Conservation (phyloP, 371 early-diverging fungal genomes). For the Mucor mucedo region DNA sequence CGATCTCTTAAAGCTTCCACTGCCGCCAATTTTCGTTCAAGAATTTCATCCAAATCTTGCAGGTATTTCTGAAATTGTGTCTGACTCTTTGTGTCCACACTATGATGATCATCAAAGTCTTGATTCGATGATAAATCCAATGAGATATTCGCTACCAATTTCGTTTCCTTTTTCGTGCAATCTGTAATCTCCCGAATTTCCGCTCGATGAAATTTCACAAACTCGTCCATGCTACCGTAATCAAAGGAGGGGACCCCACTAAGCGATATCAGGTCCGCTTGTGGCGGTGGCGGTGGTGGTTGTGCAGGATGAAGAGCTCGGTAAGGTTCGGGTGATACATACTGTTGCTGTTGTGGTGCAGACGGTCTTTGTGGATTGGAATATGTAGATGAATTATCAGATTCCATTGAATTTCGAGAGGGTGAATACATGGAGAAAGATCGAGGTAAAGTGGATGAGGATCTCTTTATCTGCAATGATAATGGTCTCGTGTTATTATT, state of each 20-base stretch:
- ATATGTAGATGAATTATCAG: constrained; percentile 21
- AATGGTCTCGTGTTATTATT: constrained; percentile 12
- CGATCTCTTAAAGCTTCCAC: constrained; percentile 57
- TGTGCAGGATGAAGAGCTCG: not conserved
- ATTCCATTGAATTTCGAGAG: constrained; percentile 12
- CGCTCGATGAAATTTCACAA: constrained; percentile 79
- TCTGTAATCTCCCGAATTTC: constrained; percentile 84
- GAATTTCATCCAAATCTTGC: constrained; percentile 59
- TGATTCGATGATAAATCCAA: constrained; percentile 46
- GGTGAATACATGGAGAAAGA: constrained; percentile 31
- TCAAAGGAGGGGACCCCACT: constrained; percentile 32
- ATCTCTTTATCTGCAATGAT: constrained; percentile 21
- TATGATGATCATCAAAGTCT: constrained; percentile 21
- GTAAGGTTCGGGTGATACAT: not conserved
- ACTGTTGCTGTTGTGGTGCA: not conserved
- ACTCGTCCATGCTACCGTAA: constrained; percentile 61
- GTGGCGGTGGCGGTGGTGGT: constrained; percentile 10
- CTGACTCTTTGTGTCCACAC: constrained; percentile 14
- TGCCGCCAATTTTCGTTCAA: constrained; percentile 59
- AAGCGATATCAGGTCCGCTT: not conserved
- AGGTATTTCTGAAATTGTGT: constrained; percentile 52
- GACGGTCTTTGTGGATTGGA: constrained; percentile 4
- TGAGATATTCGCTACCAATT: constrained; percentile 78
- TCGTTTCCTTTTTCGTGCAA: constrained; percentile 79
- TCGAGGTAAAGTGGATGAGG: constrained; percentile 15